Evolutionary conservation across 2,329 filamentous ascomycete species (phyloP), one percentile per base, ranked within the genome.

Genomic region (Bipolaris sorokiniana): DNA sequence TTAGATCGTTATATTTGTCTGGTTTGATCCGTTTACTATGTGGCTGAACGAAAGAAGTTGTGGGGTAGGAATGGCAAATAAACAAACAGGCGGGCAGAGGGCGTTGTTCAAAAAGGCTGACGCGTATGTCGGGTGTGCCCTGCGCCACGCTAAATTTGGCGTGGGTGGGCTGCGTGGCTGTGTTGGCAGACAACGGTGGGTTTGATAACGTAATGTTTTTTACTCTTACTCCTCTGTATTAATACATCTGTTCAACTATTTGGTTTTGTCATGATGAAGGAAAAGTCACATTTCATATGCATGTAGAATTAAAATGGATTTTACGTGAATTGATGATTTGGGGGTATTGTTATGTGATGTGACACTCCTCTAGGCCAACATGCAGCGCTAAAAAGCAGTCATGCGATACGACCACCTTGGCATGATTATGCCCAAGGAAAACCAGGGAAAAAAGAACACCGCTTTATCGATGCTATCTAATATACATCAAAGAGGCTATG

Each of bases 121-220:
- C 62, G 64, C 64, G 58, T 63, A 58, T 56, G 55, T 31, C 28
- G 28, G 28, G 28, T 53, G 56, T 50, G 59, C 61, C 59, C 48
- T 63, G 61, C 66, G 64, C 63, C 64, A 66, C 67, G 63, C 64
- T 63, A 63, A 63, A 54, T 48, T 65, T 64, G 60, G 63, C 50
- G 54, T 46, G 51, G 45, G 23, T 13, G 28, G 28, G 28, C 6
- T 45, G 44, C 31, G 61, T 56, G 61, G 58, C 63, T 62, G 55
- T 61, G 55, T 38, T 53, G 52, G 58, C 58, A 59, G 7, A 18
- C 9, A 4, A 4, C 28, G 28, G 10, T 31, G 28, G 28, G 41
- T 50, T 48, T 44, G 33, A 36, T 23, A 28, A 36, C 16, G 31
- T 22, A n/a, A 48, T 20, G 20, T 10, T 16, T 9, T 34, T n/a